Conservation (phyloP, 2,329 filamentous ascomycete genomes). For the Fusarium protoensiforme region DNA sequence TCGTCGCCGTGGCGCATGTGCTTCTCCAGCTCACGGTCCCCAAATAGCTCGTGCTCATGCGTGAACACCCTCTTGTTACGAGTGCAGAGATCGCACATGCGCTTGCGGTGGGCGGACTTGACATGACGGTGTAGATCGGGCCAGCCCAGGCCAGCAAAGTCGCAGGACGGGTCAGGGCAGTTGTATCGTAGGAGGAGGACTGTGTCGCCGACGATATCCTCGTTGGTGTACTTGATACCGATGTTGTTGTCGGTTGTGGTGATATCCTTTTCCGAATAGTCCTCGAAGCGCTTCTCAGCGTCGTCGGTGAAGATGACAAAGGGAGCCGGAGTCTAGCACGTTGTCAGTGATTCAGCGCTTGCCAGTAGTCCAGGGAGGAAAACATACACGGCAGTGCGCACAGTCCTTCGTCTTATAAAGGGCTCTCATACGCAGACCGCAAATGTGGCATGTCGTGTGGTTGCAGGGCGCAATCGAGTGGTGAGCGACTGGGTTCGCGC, state of each 20-base stretch:
- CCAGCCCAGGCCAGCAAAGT: constrained; percentile 81
- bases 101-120: constrained; percentile 81
- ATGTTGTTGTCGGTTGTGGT: constrained; percentile 84
- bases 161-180: constrained; percentile 83
- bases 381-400: constrained; percentile 87
- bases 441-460: constrained; percentile 97
- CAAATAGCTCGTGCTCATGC: constrained; percentile 95
- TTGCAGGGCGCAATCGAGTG: constrained; percentile 93
- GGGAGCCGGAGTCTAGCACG: constrained; percentile 69
- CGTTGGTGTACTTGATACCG: constrained; percentile 89
- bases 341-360: constrained; percentile 30
- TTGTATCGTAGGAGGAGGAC: constrained; percentile 91
- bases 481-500: constrained; percentile 89
- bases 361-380: not conserved
- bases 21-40: constrained; percentile 79
- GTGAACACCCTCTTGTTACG: constrained; percentile 98
- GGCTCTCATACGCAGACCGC: constrained; percentile 87
- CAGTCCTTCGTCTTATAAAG: constrained; percentile 97
- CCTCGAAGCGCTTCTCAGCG: constrained; percentile 81
- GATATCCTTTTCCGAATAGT: constrained; percentile 81
- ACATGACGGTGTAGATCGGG: constrained; percentile 78
- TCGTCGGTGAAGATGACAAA: constrained; percentile 95
- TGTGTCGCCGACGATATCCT: constrained; percentile 92
- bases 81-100: constrained; percentile 91
- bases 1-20: constrained; percentile 95